These are phyloP conservation scores for Fusarium circinatum DNA, from an alignment of 2,329 filamentous ascomycete species.

Conservation along the genomic window DNA sequence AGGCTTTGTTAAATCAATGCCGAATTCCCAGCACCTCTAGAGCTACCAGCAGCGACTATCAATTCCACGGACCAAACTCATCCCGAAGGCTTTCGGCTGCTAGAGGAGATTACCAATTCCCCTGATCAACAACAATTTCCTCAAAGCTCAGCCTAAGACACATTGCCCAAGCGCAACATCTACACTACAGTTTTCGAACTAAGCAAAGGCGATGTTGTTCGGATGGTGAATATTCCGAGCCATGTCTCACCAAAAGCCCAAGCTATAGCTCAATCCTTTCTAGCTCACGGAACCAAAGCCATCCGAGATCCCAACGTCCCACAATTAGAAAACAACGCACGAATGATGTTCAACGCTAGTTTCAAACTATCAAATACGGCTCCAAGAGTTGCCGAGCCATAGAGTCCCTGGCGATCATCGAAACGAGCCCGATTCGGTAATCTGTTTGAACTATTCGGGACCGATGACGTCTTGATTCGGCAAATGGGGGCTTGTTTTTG, in stretches of 20 bases:
- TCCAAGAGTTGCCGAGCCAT: slow-evolving; percentile 10
- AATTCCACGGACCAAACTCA: neutral
- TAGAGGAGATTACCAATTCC: neutral
- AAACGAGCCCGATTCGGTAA: neutral
- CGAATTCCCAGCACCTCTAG: neutral
- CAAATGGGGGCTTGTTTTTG: neutral
- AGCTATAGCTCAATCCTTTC: neutral
- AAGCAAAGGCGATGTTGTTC: neutral
- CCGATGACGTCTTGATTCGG: neutral
- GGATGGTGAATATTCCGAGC: slow-evolving; percentile 3
- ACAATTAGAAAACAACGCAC: neutral
- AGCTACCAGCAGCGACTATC: neutral
- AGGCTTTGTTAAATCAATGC: neutral
- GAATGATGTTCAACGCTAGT: slow-evolving; percentile 15
- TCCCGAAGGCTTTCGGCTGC: neutral
- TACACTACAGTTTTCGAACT: neutral
- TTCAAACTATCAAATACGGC: slow-evolving; percentile 8
- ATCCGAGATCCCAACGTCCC: slow-evolving; percentile 1
- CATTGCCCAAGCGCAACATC: neutral
- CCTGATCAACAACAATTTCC: neutral
- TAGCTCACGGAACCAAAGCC: slow-evolving; percentile 21
- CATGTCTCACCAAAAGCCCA: slow-evolving; percentile 9
- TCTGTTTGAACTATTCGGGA: neutral
- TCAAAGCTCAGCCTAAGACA: neutral
- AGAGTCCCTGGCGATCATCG: slow-evolving; percentile 29